These are phyloP conservation scores for Lindgomyces ingoldianus DNA, from an alignment of 495 filamentous ascomycete species.

Conservation along the genomic window DNA sequence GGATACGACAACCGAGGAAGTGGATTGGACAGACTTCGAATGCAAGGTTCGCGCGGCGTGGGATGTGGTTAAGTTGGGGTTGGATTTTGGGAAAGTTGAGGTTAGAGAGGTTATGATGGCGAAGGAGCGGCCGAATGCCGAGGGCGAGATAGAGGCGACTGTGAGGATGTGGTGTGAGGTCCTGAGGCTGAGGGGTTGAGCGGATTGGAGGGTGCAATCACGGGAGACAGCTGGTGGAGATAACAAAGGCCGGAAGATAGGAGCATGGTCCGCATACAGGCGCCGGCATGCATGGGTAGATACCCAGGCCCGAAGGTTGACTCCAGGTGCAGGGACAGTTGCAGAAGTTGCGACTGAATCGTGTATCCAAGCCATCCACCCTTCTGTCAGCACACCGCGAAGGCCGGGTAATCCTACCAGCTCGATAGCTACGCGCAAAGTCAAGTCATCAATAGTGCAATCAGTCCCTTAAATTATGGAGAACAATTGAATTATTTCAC, in stretches of 20 bases:
- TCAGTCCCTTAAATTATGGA: too few species aligned
- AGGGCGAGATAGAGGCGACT: conserved; percentile 8
- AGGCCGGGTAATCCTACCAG: too few species aligned
- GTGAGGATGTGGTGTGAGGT: conserved; percentile 33
- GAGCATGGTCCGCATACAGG: too few species aligned
- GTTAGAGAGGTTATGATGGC: conserved; percentile 22
- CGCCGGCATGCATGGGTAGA: too few species aligned
- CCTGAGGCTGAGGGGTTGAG: conserved; percentile 24
- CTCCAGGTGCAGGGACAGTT: too few species aligned
- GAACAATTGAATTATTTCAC: background rate
- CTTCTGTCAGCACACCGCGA: too few species aligned
- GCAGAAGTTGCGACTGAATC: too few species aligned
- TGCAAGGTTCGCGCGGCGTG: conserved; percentile 2
- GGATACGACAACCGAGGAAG: too few species aligned
- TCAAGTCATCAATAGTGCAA: too few species aligned
- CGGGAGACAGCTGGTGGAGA: background rate
- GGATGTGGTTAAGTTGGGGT: background rate
- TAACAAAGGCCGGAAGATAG: background rate
- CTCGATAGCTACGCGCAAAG: too few species aligned
- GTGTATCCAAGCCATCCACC: too few species aligned
- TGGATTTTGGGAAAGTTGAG: conserved; percentile 25
- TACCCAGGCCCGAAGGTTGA: too few species aligned
- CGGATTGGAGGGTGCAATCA: background rate
- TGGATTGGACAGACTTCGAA: conserved; percentile 12
- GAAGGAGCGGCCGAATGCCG: background rate